phyloP scores from a whole-genome alignment of 2,329 filamentous ascomycete genomes.

The Lecanicillium sp. region DNA sequence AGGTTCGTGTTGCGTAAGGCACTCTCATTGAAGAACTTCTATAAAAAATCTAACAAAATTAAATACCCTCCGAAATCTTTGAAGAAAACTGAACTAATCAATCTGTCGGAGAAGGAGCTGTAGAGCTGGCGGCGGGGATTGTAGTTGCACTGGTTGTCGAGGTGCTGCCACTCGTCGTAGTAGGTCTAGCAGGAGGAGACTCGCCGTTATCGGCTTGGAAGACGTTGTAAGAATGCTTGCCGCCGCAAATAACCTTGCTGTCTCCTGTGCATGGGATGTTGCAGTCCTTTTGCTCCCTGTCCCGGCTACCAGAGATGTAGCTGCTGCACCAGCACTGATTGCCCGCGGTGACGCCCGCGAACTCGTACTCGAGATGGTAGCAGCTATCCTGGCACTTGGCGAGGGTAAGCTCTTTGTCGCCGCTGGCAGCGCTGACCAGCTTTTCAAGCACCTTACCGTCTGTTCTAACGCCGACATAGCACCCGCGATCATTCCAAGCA shows the following conservation, averaged over 20 bases:
- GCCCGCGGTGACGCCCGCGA: conserved; percentile 33
- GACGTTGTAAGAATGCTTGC: too few relatives aligned
- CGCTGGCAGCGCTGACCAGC: conserved; percentile 22
- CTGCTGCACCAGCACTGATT: conserved; percentile 36
- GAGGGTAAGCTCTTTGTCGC: conserved; percentile 25
- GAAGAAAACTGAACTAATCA: too few relatives aligned
- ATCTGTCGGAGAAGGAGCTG: too few relatives aligned
- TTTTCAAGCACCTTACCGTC: conserved; percentile 25
- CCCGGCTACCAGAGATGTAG: conserved; percentile 16
- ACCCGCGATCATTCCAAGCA: conserved; percentile 28
- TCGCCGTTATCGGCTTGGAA: too few relatives aligned
- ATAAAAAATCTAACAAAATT: too few relatives aligned
- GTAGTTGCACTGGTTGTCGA: too few relatives aligned
- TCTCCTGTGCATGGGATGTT: not conserved
- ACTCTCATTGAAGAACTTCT: too few relatives aligned
- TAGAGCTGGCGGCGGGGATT: too few relatives aligned
- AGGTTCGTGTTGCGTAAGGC: too few relatives aligned
- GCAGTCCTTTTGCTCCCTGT: not conserved
- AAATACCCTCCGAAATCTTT: too few relatives aligned
- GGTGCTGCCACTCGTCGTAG: too few relatives aligned
- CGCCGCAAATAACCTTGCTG: not conserved
- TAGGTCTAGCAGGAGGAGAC: too few relatives aligned
- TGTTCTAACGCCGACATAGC: conserved; percentile 31
- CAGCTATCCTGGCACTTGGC: conserved; percentile 31
- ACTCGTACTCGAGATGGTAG: conserved; percentile 28